These are phyloP conservation scores for Fragilaria radians DNA, from an alignment of 108 stramenopile genomes.

Conservation along the genomic window DNA sequence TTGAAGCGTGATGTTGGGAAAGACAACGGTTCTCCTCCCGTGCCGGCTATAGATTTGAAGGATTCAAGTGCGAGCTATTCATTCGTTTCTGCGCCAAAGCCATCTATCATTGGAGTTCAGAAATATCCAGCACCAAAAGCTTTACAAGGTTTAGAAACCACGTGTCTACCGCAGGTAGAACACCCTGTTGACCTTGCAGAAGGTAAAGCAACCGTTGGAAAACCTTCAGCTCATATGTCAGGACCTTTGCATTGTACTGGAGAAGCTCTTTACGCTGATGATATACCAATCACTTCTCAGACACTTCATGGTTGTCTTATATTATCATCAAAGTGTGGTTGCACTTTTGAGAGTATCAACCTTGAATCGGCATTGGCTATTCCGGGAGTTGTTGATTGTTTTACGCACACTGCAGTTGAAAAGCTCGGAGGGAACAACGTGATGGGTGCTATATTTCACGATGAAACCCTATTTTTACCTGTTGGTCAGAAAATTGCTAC, in stretches of 20 bases:
- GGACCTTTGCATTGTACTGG: slow-evolving; percentile 88
- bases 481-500: slow-evolving; percentile 54
- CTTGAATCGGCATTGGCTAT: slow-evolving; percentile 42
- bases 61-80: slow-evolving; percentile 46
- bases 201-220: slow-evolving; percentile 54
- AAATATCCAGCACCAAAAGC: slow-evolving; percentile 68
- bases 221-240: slow-evolving; percentile 68
- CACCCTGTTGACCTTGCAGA: slow-evolving; percentile 9
- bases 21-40: slow-evolving; percentile 23
- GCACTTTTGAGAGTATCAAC: slow-evolving; percentile 56
- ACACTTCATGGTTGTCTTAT: slow-evolving; percentile 81
- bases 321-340: slow-evolving; percentile 62
- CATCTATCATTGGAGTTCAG: slow-evolving; percentile 68
- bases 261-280: slow-evolving; percentile 88
- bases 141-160: slow-evolving; percentile 57
- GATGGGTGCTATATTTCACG: slow-evolving; percentile 75
- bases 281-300: slow-evolving; percentile 76
- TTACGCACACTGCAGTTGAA: slow-evolving; percentile 62
- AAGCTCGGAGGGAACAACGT: slow-evolving; percentile 69
- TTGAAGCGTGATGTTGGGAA: slow-evolving; percentile 43
- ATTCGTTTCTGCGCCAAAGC: slow-evolving; percentile 78
- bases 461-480: slow-evolving; percentile 77
- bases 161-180: slow-evolving; percentile 22
- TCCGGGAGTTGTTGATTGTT: slow-evolving; percentile 77
- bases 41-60: slow-evolving; percentile 30